Evolutionary conservation across 2,329 filamentous ascomycete genomes (phyloP).

Genomic region (Scedosporium boydii): DNA sequence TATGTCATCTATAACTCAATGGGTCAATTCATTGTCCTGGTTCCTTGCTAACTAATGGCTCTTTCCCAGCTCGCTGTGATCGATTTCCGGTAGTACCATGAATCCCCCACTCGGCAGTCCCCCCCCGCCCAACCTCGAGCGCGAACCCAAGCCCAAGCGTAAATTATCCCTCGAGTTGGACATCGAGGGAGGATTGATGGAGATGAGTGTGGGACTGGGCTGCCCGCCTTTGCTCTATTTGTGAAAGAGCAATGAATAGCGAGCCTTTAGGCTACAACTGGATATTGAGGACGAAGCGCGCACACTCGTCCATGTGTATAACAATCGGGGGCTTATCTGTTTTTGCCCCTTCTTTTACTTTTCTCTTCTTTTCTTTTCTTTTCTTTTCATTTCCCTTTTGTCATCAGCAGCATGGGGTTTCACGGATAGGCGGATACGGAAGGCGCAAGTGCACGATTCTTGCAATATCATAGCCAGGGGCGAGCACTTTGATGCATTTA

Average conservation of each 20-base stretch:
- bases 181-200: too few species aligned
- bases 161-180: too few species aligned
- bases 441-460: slow-evolving; percentile 1
- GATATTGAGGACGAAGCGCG: background rate
- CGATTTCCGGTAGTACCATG: slow-evolving; percentile 28
- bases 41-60: background rate
- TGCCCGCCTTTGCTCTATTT: too few species aligned
- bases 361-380: background rate
- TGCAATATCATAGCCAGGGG: background rate
- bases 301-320: background rate
- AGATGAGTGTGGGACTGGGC: too few species aligned
- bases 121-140: background rate
- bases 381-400: slow-evolving; percentile 6
- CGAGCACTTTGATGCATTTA: slow-evolving; percentile 3
- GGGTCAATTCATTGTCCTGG: too few species aligned
- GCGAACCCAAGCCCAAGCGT: too few species aligned
- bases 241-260: background rate
- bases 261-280: slow-evolving; percentile 3
- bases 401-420: background rate
- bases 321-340: background rate
- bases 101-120: background rate
- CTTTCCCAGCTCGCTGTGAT: slow-evolving; percentile 36
- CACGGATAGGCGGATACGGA: background rate
- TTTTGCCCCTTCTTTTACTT: background rate
- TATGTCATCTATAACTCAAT: too few species aligned